Percentiles rank a stretch among this genome's conserved stretches.
Evolutionary conservation across 257 asterid genomes (phyloP).

Genomic region (Nicotiana tabacum): DNA sequence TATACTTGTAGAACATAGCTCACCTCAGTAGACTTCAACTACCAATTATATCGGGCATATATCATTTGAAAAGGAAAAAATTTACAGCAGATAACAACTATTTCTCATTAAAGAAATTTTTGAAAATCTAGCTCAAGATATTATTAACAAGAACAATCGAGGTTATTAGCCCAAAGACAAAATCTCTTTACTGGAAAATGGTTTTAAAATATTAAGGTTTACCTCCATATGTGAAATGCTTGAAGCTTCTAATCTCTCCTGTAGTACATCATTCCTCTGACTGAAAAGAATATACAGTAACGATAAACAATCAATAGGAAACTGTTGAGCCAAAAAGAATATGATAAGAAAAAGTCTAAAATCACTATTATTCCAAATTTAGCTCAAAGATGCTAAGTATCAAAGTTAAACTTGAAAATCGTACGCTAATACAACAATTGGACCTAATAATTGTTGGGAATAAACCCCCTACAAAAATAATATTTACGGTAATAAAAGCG

Average conservation of each 20-base stretch:
- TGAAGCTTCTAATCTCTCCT: conserved; percentile 96
- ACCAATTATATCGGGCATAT: neutral
- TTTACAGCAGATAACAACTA: neutral
- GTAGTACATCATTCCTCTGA: conserved; percentile 98
- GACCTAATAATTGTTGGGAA: neutral
- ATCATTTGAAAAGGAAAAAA: neutral
- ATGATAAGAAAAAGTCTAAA: neutral
- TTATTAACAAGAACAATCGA: neutral
- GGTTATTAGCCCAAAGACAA: neutral
- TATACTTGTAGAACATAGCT: neutral
- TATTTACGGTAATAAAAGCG: too few species aligned
- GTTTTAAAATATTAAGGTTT: conserved; percentile 15
- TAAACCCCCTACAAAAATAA: too few species aligned
- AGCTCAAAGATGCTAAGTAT: neutral
- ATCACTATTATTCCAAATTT: neutral
- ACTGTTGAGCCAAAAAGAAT: neutral
- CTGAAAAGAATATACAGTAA: conserved; percentile 34
- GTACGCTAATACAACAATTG: neutral
- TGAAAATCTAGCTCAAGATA: neutral
- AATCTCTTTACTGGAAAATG: neutral
- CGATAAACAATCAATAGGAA: conserved; percentile 9
- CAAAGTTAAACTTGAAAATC: neutral
- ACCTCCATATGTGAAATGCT: conserved; percentile 89
- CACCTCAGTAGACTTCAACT: neutral
- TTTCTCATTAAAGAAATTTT: neutral